These are phyloP conservation scores for Russula emetica DNA, from an alignment of 768 basidiomycete genomes.

Conservation along the genomic window DNA sequence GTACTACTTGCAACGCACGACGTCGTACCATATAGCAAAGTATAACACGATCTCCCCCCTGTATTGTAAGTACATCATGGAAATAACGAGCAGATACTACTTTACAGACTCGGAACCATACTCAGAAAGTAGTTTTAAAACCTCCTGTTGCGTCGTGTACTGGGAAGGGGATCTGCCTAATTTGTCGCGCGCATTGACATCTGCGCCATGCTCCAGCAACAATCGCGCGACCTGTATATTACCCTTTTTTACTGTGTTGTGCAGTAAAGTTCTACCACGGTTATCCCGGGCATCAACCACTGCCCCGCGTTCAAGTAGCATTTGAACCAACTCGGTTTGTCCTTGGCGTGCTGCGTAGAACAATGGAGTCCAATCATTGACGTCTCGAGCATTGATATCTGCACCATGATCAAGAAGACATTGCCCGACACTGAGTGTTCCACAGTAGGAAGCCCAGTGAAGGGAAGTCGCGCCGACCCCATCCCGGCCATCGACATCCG, in stretches of 20 bases:
- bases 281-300: neutral
- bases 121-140: neutral
- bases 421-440: neutral
- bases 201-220: neutral
- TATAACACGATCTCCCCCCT: neutral
- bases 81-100: neutral
- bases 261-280: neutral
- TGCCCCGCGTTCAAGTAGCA: neutral
- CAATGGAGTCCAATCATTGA: neutral
- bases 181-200: neutral
- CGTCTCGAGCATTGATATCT: neutral
- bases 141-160: too few relatives aligned
- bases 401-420: neutral
- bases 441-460: neutral
- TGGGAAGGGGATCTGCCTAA: neutral
- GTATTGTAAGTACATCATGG: too few relatives aligned
- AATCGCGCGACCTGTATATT: neutral
- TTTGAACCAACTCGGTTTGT: neutral
- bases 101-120: neutral
- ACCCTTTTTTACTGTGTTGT: accelerated
- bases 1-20: too few relatives aligned
- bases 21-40: too few relatives aligned
- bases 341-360: too few relatives aligned
- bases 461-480: neutral
- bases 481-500: neutral